Conservation (phyloP, 1,284 basidiomycete species). For the Apiotrichum domesticum region DNA sequence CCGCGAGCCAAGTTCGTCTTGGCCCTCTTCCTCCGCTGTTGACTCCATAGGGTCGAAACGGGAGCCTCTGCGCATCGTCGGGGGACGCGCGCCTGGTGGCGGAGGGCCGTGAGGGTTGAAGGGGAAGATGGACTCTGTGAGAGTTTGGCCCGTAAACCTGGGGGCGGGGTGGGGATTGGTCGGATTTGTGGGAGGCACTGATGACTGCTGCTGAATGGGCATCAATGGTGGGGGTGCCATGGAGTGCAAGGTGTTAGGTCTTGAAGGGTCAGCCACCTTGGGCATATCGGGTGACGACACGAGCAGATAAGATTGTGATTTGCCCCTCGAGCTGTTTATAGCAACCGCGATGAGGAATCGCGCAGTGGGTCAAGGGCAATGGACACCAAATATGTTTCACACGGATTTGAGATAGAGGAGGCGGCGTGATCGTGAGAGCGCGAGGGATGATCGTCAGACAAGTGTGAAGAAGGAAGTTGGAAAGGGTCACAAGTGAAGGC, state of each 20-base stretch:
- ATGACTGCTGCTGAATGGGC: not conserved
- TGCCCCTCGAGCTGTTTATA: not conserved
- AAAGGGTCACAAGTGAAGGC: no score
- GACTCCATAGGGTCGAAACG: constrained; percentile 41
- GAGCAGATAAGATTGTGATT: not conserved
- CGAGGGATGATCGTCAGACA: no score
- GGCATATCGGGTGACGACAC: constrained; percentile 1
- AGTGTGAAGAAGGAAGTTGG: no score
- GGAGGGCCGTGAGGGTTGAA: constrained; percentile 3
- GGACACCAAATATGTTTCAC: no score
- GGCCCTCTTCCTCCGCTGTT: constrained; percentile 28
- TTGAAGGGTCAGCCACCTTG: not conserved
- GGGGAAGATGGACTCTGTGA: not conserved
- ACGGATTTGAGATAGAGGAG: no score
- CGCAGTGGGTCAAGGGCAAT: no score
- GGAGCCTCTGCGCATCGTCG: constrained; percentile 22
- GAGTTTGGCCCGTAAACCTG: not conserved
- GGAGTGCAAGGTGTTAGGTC: not conserved
- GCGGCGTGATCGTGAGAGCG: no score
- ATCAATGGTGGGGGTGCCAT: constrained; percentile 2
- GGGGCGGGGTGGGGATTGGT: not conserved
- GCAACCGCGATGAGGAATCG: no score
- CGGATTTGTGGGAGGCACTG: not conserved
- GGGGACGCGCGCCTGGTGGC: constrained; percentile 16
- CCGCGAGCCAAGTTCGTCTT: constrained; percentile 34